Evolutionary conservation across 495 filamentous ascomycete species (phyloP).

Genomic region (Arthonia radiata): DNA sequence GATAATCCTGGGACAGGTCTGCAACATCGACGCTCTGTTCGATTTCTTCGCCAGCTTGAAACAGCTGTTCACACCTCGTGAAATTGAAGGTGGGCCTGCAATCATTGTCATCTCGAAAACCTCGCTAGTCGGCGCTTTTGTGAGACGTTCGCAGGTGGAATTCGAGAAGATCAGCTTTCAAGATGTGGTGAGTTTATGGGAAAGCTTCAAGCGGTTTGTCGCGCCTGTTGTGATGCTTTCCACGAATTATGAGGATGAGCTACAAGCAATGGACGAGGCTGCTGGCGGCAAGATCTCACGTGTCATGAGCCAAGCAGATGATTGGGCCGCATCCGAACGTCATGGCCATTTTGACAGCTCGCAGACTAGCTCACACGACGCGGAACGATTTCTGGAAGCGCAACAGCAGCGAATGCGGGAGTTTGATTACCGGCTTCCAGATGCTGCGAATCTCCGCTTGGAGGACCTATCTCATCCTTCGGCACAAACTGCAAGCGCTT

Average conservation of each 20-base stretch:
- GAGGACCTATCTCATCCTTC: too few relatives aligned
- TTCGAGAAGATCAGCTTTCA: conserved; percentile 59
- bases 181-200: conserved; percentile 54
- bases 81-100: too few relatives aligned
- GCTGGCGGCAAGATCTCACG: conserved; percentile 29
- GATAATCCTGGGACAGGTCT: too few relatives aligned
- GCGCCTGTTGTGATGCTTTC: too few relatives aligned
- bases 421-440: conserved; percentile 1
- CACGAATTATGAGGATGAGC: too few relatives aligned
- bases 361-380: conserved; percentile 46
- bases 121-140: conserved; percentile 69
- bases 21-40: too few relatives aligned
- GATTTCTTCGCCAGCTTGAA: too few relatives aligned
- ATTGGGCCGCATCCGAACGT: conserved; percentile 17
- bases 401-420: conserved; percentile 53
- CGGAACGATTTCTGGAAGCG: conserved; percentile 64
- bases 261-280: conserved; percentile 24
- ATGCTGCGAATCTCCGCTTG: too few relatives aligned
- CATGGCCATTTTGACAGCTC: conserved; percentile 35
- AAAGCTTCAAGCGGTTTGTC: conserved; percentile 11
- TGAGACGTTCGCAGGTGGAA: conserved; percentile 52
- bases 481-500: too few relatives aligned
- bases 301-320: conserved; percentile 42
- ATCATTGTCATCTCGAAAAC: conserved; percentile 32
- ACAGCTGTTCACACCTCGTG: too few relatives aligned